These are phyloP conservation scores for Fusarium sp. DNA, from an alignment of 2,329 filamentous ascomycete genomes.

Conservation along the genomic window DNA sequence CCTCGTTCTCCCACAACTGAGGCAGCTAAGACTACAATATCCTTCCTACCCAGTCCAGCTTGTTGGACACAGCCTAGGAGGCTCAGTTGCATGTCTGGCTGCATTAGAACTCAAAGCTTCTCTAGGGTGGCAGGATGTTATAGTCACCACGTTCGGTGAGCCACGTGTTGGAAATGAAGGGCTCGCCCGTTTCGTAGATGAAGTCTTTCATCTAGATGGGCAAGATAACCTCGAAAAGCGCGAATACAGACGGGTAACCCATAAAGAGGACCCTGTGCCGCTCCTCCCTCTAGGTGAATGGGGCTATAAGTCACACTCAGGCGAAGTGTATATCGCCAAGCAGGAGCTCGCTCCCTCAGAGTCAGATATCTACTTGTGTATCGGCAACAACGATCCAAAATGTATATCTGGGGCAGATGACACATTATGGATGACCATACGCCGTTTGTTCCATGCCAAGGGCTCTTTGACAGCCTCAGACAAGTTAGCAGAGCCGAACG, in stretches of 20 bases:
- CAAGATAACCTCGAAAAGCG: constrained; percentile 52
- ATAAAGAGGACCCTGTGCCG: constrained; percentile 88
- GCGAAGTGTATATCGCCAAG: constrained; percentile 89
- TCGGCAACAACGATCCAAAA: constrained; percentile 75
- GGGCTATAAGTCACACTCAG: constrained; percentile 87
- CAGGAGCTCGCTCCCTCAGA: constrained; percentile 74
- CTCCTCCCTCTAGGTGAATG: constrained; percentile 87
- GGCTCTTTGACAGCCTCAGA: constrained; percentile 46
- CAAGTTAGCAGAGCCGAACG: constrained; percentile 54
- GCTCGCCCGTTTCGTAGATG: constrained; percentile 68
- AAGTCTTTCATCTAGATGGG: constrained; percentile 61
- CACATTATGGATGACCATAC: constrained; percentile 48
- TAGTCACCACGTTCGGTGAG: constrained; percentile 93
- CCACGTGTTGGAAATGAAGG: constrained; percentile 74
- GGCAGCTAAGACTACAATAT: constrained; percentile 69
- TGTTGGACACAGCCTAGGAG: constrained; percentile 92
- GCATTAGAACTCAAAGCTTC: constrained; percentile 81
- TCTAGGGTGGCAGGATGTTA: constrained; percentile 79
- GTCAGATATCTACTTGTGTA: constrained; percentile 77
- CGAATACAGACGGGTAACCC: constrained; percentile 83
- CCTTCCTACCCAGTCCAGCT: constrained; percentile 81
- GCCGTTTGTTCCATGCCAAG: constrained; percentile 44
- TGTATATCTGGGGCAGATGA: constrained; percentile 76
- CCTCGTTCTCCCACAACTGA: constrained; percentile 76
- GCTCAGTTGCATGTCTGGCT: constrained; percentile 89